phyloP scores from a whole-genome alignment of 73 alveolate species.

The Tetrahymena thermophila region DNA sequence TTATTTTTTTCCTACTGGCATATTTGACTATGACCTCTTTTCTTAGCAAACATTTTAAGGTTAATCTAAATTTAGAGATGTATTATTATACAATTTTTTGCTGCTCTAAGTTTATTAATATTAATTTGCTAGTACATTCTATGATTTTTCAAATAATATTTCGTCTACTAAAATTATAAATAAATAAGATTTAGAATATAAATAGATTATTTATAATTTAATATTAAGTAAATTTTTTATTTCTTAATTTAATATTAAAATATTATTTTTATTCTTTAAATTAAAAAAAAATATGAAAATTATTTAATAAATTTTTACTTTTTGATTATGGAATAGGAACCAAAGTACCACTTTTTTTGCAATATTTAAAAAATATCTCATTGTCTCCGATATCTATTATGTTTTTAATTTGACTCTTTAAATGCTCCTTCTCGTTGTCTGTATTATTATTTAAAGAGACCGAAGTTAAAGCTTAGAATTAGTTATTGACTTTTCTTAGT shows the following conservation, averaged over 20 bases:
- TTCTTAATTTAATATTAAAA: not conserved
- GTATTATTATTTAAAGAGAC: not conserved
- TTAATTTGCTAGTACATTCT: not conserved
- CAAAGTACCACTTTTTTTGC: not conserved
- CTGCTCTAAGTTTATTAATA: not conserved
- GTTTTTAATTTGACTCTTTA: not conserved
- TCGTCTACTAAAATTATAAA: not conserved
- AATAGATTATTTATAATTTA: too few relatives aligned
- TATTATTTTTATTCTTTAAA: not conserved
- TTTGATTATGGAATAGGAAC: not conserved
- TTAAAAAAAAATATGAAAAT: not conserved
- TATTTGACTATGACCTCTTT: not conserved
- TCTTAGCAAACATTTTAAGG: not conserved
- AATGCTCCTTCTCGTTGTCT: not conserved
- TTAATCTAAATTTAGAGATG: not conserved
- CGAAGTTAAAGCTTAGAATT: not conserved
- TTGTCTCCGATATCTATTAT: not conserved
- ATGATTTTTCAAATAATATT: not conserved
- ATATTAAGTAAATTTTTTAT: too few relatives aligned
- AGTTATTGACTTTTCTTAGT: not conserved
- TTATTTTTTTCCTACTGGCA: not conserved
- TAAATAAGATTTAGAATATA: too few relatives aligned
- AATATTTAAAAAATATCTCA: not conserved
- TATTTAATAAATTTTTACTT: not conserved
- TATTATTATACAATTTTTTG: not conserved